Evolutionary conservation across 2,329 filamentous ascomycete species (phyloP), one percentile per base, ranked within the genome.

Genomic region (Talaromyces sp.): DNA sequence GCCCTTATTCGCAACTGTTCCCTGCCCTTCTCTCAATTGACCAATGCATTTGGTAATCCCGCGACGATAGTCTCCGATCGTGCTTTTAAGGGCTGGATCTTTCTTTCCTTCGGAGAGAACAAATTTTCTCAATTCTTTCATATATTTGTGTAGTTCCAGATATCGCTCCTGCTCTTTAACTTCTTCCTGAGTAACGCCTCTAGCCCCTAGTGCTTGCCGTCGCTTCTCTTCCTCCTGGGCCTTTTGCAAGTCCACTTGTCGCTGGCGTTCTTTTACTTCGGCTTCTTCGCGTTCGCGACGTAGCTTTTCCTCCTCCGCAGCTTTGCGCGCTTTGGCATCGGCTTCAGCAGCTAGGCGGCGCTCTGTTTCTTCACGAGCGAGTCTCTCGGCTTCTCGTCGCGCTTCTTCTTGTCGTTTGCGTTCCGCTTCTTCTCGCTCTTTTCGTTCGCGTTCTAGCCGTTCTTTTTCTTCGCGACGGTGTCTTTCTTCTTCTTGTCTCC

Each of bases 21-120:
- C 82, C 64, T 82, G 86, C 58, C 83, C 86, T 39, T 81, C 81
- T 1, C 85, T 87, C 28, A 75, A 62, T 69, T 94, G 89, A 6
- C 90, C 89, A 56, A 93, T 81, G 17, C 81, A 85, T 65, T 87
- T 88, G 39, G 83, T 82, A 55, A 94, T 85, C 41, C 86, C 82
- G 59, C 89, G 80, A 40, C 89, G 81, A 78, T 89, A 84, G 56
- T 90, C 83, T 35, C 89, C 87, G 68, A 90, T 81, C 36, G 83
- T 80, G 53, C 80, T 78, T 70, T 89, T 90, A 28, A 91, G 73
- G 1, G 67, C 72, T 63, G 70, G 65, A 70, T 86, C 83, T 21
- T 77, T 75, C 65, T 84, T 84, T 4, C 78, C 78, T 64, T 86
- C 78, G 3, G 80, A 73, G 2, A 69, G 67, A 54, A 89, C 74